phyloP scores from a whole-genome alignment of 2,329 filamentous ascomycete genomes.

The Fusarium anthophilum region DNA sequence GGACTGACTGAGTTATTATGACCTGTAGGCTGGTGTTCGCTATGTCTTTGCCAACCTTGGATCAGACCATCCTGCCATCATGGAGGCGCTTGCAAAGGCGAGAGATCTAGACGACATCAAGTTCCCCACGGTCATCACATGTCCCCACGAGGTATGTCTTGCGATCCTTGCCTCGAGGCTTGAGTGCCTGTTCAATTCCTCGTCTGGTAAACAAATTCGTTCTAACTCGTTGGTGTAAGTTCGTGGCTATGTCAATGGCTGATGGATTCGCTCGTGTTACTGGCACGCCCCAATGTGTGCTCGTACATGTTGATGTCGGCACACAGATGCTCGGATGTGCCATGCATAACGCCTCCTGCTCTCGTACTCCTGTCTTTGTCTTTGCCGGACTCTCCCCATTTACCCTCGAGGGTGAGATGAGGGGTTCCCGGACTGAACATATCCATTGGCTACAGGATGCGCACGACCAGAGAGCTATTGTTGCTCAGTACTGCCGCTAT shows the following conservation, averaged over 20 bases:
- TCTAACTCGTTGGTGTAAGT: slow-evolving; percentile 54
- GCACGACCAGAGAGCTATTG: slow-evolving; percentile 80
- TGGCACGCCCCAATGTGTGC: slow-evolving; percentile 76
- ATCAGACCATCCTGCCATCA: slow-evolving; percentile 76
- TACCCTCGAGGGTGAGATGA: slow-evolving; percentile 78
- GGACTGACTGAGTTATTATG: not conserved
- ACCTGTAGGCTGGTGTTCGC: slow-evolving; percentile 58
- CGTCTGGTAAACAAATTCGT: too few species aligned
- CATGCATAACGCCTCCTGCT: slow-evolving; percentile 79
- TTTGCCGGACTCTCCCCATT: slow-evolving; percentile 81
- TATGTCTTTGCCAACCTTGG: slow-evolving; percentile 71
- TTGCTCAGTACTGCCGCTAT: slow-evolving; percentile 86
- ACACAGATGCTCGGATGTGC: slow-evolving; percentile 80
- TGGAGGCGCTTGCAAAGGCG: slow-evolving; percentile 81
- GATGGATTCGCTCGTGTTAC: slow-evolving; percentile 80
- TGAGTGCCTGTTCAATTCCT: not conserved
- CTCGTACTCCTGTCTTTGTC: slow-evolving; percentile 77
- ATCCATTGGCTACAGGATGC: slow-evolving; percentile 88
- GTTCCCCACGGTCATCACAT: slow-evolving; percentile 5
- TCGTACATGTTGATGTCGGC: slow-evolving; percentile 83
- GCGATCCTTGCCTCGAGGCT: not conserved
- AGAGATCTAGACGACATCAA: slow-evolving; percentile 48
- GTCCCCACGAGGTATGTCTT: slow-evolving; percentile 1
- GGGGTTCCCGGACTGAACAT: slow-evolving; percentile 79
- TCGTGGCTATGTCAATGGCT: slow-evolving; percentile 85